phyloP scores from a whole-genome alignment of 1,139 yeast species.

The Debaryomyces udenii region DNA sequence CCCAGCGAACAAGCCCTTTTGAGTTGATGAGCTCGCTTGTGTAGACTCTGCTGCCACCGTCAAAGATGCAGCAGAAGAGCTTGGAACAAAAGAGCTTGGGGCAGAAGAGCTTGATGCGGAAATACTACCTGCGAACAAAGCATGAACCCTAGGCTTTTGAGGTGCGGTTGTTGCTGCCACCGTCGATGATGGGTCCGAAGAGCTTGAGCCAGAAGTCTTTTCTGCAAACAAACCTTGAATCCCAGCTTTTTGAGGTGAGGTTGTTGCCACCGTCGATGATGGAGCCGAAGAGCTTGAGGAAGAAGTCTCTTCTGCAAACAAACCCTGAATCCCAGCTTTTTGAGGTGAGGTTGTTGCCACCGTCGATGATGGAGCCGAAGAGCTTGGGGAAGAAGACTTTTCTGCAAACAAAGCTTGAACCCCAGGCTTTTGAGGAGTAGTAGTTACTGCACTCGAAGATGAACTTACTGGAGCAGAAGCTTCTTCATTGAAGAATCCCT shows the following conservation, averaged over 20 bases:
- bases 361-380: slow-evolving; percentile 4
- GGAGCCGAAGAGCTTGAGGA: too few species aligned
- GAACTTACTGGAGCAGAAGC: neutral
- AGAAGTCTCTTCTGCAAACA: too few species aligned
- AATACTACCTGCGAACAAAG: neutral
- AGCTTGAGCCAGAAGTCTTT: neutral
- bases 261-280: neutral
- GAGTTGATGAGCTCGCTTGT: slow-evolving; percentile 1
- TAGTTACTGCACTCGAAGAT: neutral
- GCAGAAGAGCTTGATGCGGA: too few species aligned
- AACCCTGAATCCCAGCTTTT: too few species aligned
- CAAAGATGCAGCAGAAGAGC: slow-evolving; percentile 10
- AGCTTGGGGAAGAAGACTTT: too few species aligned
- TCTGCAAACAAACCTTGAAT: neutral
- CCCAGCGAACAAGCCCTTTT: neutral
- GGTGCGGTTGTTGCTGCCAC: neutral
- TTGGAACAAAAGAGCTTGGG: slow-evolving; percentile 11
- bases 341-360: slow-evolving; percentile 1
- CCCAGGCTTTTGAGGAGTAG: neutral
- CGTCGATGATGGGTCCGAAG: too few species aligned
- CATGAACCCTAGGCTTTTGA: neutral
- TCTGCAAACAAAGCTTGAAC: neutral
- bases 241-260: neutral
- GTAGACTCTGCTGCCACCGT: slow-evolving; percentile 3
- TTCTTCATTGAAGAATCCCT: neutral